phyloP scores from a whole-genome alignment of 805 yeast species.

The Metschnikowia sp. region DNA sequence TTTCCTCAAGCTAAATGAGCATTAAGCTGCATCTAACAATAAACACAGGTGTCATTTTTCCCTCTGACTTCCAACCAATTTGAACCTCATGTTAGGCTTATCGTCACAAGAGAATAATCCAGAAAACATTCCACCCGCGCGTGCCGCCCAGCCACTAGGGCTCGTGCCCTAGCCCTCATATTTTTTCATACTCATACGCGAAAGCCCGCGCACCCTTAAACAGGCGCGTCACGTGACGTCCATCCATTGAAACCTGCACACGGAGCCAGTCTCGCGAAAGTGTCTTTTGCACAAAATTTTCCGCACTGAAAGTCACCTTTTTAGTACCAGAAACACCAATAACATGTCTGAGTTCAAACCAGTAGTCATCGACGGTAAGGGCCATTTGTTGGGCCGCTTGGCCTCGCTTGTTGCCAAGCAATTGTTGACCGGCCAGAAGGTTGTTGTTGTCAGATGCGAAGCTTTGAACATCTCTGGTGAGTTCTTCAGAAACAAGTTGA shows the following conservation, averaged over 20 bases:
- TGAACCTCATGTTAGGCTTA: too few species aligned
- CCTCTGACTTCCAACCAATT: too few species aligned
- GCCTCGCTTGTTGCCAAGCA: conserved; percentile 99
- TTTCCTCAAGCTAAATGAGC: too few species aligned
- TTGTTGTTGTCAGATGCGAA: conserved; percentile 96
- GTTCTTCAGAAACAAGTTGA: conserved; percentile 99
- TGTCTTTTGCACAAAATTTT: conserved; percentile 15
- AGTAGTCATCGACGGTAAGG: conserved; percentile 99
- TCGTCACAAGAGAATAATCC: too few species aligned
- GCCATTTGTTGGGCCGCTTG: conserved; percentile 99
- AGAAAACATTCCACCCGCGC: too few species aligned
- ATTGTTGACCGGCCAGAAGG: conserved; percentile 95
- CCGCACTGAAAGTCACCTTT: conserved; percentile 6
- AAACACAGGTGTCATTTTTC: too few species aligned
- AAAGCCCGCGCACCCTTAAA: background rate
- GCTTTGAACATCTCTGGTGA: conserved; percentile 99
- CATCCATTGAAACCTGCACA: too few species aligned
- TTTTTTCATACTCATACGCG: too few species aligned
- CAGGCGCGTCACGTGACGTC: background rate
- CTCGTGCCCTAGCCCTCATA: background rate
- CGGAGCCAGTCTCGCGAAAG: background rate
- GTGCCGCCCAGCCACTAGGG: background rate
- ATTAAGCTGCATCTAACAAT: too few species aligned
- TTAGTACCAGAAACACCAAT: conserved; percentile 10
- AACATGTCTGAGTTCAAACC: conserved; percentile 86